Evolutionary conservation across 2,329 filamentous ascomycete genomes (phyloP), one percentile per base, ranked within the genome.

Genomic region (Aspergillus latus): DNA sequence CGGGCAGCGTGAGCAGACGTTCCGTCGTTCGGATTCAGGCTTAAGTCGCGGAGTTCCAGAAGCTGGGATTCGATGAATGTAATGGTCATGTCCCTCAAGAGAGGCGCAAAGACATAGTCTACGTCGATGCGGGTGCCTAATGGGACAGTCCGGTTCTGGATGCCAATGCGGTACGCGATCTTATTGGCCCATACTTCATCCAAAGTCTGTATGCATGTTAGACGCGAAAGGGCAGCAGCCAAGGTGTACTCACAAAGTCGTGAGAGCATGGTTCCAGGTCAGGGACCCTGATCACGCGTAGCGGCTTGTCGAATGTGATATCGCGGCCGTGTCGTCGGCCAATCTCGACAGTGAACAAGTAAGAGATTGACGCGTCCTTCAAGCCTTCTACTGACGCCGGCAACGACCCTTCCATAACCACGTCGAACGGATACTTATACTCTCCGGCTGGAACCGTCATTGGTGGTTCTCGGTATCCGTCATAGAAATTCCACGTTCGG

Each of bases 151-250:
- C 40, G 29, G 16, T 32, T 52, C 7, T 29, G 49, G 10, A 52
- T 30, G 11, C 44, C n/a, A n/a, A 52, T 15, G 7, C 37, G 39
- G 29, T 52, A 52, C 7, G 40, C 39, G 29, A 52, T 21, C 40
- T 52, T 52, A 16, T 52, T 29, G 1, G 39, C 40, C 49, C 49
- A 52, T 10, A 52, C 40, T 37, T 52, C 39, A 29, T 52, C 49
- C 2, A 44, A 30, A 3, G 30, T 52, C 49, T 52, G 10, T 21
- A 21, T 21, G 21, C 26, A 21, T 11, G 3, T 5, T 9, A 39
- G 48, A 16, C 34, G 3, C 5, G 5, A 40, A 21, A 10, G 7
- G 4, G 26, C 8, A 5, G 48, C 4, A 13, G n/a, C 21, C 21
- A 21, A 21, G 21, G 21, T 21, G 21, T 21, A 43, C 39, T 36